phyloP scores from a whole-genome alignment of 208 protist species.

The Naegleria fowleri region DNA sequence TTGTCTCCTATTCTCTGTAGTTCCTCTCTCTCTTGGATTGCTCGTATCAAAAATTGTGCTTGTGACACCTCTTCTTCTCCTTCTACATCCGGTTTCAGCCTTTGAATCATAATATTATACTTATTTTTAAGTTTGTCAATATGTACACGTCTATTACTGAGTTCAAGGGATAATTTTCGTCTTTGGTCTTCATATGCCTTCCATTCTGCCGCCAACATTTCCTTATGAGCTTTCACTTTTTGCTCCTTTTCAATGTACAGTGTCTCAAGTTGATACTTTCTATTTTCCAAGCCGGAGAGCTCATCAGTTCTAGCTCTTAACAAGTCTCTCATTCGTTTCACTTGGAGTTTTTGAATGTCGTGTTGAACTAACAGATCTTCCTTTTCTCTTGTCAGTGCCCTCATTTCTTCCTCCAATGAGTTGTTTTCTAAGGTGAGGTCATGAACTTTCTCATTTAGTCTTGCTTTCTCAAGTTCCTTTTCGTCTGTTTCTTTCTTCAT shows the following conservation, averaged over 20 bases:
- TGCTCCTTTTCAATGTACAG: constrained; percentile 62
- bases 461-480: constrained; percentile 53
- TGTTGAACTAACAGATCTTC: constrained; percentile 68
- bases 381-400: constrained; percentile 52
- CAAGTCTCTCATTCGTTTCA: constrained; percentile 57
- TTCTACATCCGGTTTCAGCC: constrained; percentile 56
- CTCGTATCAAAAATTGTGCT: constrained; percentile 68
- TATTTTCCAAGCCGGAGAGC: constrained; percentile 62
- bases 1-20: constrained; percentile 70
- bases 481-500: constrained; percentile 55
- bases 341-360: constrained; percentile 74
- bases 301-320: constrained; percentile 56
- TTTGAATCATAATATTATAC: constrained; percentile 62
- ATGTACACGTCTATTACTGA: constrained; percentile 58
- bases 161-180: constrained; percentile 54
- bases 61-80: constrained; percentile 57
- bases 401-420: constrained; percentile 47
- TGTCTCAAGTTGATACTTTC: constrained; percentile 60
- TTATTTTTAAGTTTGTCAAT: constrained; percentile 61
- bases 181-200: constrained; percentile 75
- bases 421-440: constrained; percentile 72
- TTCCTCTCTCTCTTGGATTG: constrained; percentile 70
- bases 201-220: constrained; percentile 61
- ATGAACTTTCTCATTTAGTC: constrained; percentile 55
- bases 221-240: constrained; percentile 73